phyloP scores from a whole-genome alignment of 495 filamentous ascomycete genomes.

The Tuber umbilicatum region DNA sequence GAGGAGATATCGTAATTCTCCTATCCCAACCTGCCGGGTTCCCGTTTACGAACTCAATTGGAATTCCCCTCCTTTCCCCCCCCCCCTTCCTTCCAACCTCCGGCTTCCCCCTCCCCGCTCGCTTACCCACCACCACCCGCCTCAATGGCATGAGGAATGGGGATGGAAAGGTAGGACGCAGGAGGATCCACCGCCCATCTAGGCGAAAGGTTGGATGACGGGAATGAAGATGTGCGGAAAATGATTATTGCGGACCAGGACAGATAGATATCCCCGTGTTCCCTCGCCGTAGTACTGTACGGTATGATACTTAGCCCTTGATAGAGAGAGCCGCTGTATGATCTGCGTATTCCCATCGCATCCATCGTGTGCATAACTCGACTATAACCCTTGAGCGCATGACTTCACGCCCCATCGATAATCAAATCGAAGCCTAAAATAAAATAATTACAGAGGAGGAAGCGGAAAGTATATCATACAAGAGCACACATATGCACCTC shows the following conservation, averaged over 20 bases:
- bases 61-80: neutral
- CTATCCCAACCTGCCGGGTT: neutral
- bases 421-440: neutral
- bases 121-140: neutral
- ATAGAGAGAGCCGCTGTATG: neutral
- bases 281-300: neutral
- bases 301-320: neutral
- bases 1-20: neutral
- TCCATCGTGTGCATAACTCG: neutral
- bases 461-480: neutral
- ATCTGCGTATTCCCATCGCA: neutral
- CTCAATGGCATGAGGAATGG: conserved; percentile 4
- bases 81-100: neutral
- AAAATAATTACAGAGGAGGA: neutral
- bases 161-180: neutral
- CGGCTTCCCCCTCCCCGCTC: neutral
- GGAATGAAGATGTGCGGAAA: neutral
- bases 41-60: neutral
- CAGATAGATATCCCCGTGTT: neutral
- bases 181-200: neutral
- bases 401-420: neutral
- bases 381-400: neutral
- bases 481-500: neutral
- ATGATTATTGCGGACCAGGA: neutral
- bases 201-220: neutral